Evolutionary conservation across 768 basidiomycete genomes (phyloP), one percentile per base, ranked within the genome.

Genomic region (Tephrocybe sp.): DNA sequence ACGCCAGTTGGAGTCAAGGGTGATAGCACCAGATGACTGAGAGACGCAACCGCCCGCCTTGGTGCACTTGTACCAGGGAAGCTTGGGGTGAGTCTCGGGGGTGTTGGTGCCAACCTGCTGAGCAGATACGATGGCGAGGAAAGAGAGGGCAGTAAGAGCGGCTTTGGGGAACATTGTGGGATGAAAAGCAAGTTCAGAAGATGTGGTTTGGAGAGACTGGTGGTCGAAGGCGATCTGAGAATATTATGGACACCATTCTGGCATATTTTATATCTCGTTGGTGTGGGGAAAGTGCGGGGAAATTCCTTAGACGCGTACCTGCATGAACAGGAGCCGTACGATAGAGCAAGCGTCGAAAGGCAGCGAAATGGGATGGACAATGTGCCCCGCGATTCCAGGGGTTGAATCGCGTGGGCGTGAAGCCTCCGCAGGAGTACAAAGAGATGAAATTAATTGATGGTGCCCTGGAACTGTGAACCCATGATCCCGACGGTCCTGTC

Each of bases 101-200:
- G 66, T 70, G 33, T 64, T 54, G n/a, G 76, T 81, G 56, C 79
- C 80, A 55, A 72, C 70, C 56, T 82, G 79, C 52, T 60, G 69
- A 37, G 57, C 37, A 38, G 37, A 38, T 38, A 38, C 37, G 12
- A 38, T 38, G 16, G 37, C 37, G 16, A 38, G 37, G 37, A 38
- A 38, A n/a, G 37, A 38, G 19, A 38, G 37, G 12, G 37, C 37
- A 12, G 16, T 38, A 38, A 75, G 67, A 60, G 69, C 62, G 39
- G 62, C 63, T 53, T 66, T 58, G 52, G 63, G 65, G 61, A 74
- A 69, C 71, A 74, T 71, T 12, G 27, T 34, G 22, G 18, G 18
- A 12, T 18, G 37, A 12, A 19, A 38, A n/a, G 18, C 7, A 18
- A 5, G 16, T 38, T 19, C 3, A n/a, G 22, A 19, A 21, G 6